Percentiles rank a stretch among this genome's conserved stretches.
Conservation (phyloP, 805 yeast species). For the Trichomonascus vanleenenianus region DNA sequence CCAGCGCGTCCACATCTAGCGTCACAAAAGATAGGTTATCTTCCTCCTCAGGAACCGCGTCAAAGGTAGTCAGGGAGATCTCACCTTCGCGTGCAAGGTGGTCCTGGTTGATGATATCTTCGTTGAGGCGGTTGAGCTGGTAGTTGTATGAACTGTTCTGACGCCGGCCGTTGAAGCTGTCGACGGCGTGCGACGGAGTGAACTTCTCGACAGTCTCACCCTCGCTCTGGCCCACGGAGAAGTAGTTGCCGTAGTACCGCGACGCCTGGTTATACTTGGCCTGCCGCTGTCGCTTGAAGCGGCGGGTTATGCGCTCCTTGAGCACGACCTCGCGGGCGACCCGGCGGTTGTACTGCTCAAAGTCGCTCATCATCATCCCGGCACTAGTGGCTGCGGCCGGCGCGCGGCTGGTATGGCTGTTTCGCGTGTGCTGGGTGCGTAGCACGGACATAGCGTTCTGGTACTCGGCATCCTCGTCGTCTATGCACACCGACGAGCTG, state of each 20-base stretch:
- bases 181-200: slow-evolving; percentile 16
- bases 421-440: slow-evolving; percentile 2
- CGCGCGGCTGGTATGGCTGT: neutral
- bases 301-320: slow-evolving; percentile 8
- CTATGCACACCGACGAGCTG: slow-evolving; percentile 19
- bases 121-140: slow-evolving; percentile 17
- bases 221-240: slow-evolving; percentile 5
- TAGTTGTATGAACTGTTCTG: slow-evolving; percentile 18
- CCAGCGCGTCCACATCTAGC: slow-evolving; percentile 21
- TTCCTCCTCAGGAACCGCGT: neutral
- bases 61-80: neutral
- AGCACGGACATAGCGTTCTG: slow-evolving; percentile 21
- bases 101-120: neutral
- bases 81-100: slow-evolving; percentile 14
- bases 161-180: slow-evolving; percentile 20
- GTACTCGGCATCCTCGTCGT: slow-evolving; percentile 24
- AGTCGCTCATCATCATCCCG: slow-evolving; percentile 18
- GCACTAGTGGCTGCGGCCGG: neutral
- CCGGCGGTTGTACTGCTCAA: slow-evolving; percentile 22
- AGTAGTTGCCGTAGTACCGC: slow-evolving; percentile 19
- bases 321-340: slow-evolving; percentile 23
- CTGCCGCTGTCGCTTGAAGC: slow-evolving; percentile 6
- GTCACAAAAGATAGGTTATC: slow-evolving; percentile 21
- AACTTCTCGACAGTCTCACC: neutral
- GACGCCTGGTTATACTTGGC: slow-evolving; percentile 7